Evolutionary conservation across 2,329 filamentous ascomycete species (phyloP), one percentile per base, ranked within the genome.

Genomic region (Fusarium pininemorale): DNA sequence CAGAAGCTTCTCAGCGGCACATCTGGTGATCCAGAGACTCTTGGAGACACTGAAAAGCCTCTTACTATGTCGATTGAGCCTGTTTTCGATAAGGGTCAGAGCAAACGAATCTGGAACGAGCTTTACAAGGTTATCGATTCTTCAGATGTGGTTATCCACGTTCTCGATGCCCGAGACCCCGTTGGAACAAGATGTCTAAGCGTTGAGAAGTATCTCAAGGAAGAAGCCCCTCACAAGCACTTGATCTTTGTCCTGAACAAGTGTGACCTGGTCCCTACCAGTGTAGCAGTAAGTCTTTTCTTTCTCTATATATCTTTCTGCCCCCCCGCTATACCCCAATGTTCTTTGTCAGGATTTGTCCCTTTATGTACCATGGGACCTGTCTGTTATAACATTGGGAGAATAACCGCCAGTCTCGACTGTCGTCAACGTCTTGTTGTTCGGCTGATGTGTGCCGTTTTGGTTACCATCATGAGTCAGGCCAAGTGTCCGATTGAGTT

Each of bases 321-420:
- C 83, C 87, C 41, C 84, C 44, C 45, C 15, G 32, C n/a, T 14
- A 58, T 45, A 73, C 78, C 89, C 92, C 92, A 93, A 91, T 87
- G 88, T 84, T 86, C 79, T 84, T 88, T 85, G 95, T 96, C 94
- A 97, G 96, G 96, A 97, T 93, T 87, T 90, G 91, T 88, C 80
- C 86, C 85, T 85, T 90, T 85, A 90, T 88, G 85, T 83, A 85
- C 87, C 88, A 83, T 96, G 94, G 92, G 92, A 91, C 90, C 87
- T 85, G 89, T 94, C 95, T 97, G 96, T 99, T 99, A 99, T 94
- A 94, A 93, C 93, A 91, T 94, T 98, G 96, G 96, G 92, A 98
- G 90, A 99, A 91, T 83, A 87, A 98, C 81, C 80, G 82, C 87
- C 88, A 86, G 77, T 81, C 79, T 83, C 81, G 77, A 81, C 75